phyloP scores from a whole-genome alignment of 164 flowering plant species.

The Euptelea pleiosperma region DNA sequence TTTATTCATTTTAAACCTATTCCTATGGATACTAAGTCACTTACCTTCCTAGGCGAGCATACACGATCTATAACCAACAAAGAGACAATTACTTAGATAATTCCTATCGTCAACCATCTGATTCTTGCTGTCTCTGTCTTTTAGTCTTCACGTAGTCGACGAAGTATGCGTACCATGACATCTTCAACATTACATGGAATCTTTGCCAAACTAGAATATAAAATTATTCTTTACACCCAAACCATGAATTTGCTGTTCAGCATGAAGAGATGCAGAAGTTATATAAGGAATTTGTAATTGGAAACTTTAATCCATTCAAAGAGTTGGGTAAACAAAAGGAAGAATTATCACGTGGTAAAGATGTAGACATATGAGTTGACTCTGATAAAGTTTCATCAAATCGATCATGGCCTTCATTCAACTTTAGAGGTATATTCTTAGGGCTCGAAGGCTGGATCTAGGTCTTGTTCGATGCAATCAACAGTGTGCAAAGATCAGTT shows the following conservation, averaged over 20 bases:
- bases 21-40: too few species aligned
- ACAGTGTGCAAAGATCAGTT: constrained; percentile 10
- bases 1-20: too few species aligned
- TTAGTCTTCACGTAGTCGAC: too few species aligned
- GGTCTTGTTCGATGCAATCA: constrained; percentile 17
- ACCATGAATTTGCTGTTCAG: constrained; percentile 16
- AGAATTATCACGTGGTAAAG: constrained; percentile 35
- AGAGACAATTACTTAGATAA: too few species aligned
- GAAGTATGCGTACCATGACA: too few species aligned
- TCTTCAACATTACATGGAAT: too few species aligned
- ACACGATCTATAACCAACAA: too few species aligned
- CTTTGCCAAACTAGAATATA: too few species aligned
- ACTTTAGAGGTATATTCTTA: not conserved
- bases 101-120: too few species aligned
- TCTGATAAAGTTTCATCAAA: constrained; percentile 9
- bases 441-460: constrained; percentile 13
- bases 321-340: constrained; percentile 47
- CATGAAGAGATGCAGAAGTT: constrained; percentile 20
- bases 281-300: constrained; percentile 19
- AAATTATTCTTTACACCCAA: too few species aligned
- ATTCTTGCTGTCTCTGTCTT: too few species aligned
- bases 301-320: constrained; percentile 31
- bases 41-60: too few species aligned
- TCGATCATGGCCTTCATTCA: constrained; percentile 9
- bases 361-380: constrained; percentile 9